Percentiles rank a stretch among this genome's conserved stretches.
phyloP scores from a whole-genome alignment of 2,329 filamentous ascomycete genomes.

The Colletotrichum lentis region DNA sequence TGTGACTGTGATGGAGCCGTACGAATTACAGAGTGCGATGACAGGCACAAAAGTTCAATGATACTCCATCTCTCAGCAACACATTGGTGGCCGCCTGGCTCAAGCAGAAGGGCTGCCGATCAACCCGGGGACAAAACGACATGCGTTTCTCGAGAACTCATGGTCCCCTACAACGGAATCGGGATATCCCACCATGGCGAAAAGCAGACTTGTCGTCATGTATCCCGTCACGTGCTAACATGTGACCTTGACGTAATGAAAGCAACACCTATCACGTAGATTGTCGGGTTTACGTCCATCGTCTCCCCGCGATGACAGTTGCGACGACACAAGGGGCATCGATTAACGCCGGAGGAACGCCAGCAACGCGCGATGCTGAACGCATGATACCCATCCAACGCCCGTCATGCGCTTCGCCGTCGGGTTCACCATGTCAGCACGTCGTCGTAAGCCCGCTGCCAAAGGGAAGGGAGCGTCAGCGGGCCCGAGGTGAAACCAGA shows the following conservation, averaged over 20 bases:
- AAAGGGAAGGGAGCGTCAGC: conserved; percentile 15
- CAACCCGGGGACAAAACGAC: no score
- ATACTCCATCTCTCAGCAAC: background rate
- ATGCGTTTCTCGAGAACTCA: no score
- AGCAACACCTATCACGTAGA: background rate
- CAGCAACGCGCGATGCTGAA: background rate
- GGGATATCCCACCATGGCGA: background rate
- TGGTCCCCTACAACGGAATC: background rate
- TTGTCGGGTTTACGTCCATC: background rate
- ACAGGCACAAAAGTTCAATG: background rate
- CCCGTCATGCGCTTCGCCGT: conserved; percentile 14
- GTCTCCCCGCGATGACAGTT: background rate
- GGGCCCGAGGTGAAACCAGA: conserved; percentile 31
- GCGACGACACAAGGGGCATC: background rate
- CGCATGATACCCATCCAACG: conserved; percentile 26
- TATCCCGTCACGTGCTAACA: conserved; percentile 6
- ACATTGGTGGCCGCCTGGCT: no score
- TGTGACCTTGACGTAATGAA: conserved; percentile 30
- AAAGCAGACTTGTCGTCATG: no score
- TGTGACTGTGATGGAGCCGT: background rate
- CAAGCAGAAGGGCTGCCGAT: background rate
- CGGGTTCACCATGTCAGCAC: background rate
- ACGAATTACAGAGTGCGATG: background rate
- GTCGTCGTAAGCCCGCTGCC: no score
- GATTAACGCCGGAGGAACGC: background rate